Evolutionary conservation across 2,329 filamentous ascomycete genomes (phyloP), one percentile per base, ranked within the genome.

Genomic region (Diaporthe helianthi): DNA sequence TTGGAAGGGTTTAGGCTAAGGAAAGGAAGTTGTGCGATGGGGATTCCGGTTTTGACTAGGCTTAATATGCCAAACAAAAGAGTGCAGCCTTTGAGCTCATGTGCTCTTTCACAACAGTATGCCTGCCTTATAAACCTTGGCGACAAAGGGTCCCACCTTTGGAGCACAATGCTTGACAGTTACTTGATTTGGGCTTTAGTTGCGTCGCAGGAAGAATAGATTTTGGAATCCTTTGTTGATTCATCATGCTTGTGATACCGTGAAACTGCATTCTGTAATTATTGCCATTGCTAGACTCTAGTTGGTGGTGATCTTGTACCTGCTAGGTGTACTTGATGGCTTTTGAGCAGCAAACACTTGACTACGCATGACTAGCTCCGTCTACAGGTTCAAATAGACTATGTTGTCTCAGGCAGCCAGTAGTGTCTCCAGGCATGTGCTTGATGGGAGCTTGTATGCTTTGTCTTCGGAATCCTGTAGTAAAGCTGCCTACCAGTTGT

Each of bases 141-240:
- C 33, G 19, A 36, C 33, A 55, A 19, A 19, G 22, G 29, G 19
- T 24, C 4, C 13, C 15, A 38, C 36, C 29, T 36, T 6, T 22
- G 29, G 24, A 41, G 26, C 47, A 31, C 33, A 51, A 33, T 49
- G 7, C 31, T 15, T 4, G n/a, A 41, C 17, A 53, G 41, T 12
- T 36, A 36, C 13, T 49, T 49, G 13, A 13, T 49, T 31, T 31
- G n/a, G 26, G 24, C 17, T 41, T 22, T 53, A 51, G 24, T 38
- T 17, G 22, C n/a, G n/a, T 31, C 29, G 65, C n/a, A n/a, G n/a
- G n/a, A n/a, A 58, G 52, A 67, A 67, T 58, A 22, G 7, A 67
- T 38, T 47, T 17, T 2, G 46, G 24, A 58, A 49, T 41, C 52
- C 52, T 31, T 22, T 49, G 49, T 13, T 10, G 12, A 0, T 22